Conservation (phyloP, 1,284 basidiomycete species). For the Trametes hirsuta region DNA sequence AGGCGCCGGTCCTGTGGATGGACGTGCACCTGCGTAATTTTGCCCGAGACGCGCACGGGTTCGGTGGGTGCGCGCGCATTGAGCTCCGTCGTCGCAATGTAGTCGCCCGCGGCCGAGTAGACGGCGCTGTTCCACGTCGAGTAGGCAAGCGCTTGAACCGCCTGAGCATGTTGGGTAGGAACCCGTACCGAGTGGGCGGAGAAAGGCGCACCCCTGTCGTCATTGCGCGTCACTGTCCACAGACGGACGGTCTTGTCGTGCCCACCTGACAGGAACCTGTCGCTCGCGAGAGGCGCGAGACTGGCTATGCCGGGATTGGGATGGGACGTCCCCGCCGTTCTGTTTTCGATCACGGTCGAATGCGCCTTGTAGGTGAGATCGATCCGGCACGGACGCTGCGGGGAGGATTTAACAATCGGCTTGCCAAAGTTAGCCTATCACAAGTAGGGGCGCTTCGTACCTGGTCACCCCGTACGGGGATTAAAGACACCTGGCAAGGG, state of each 20-base stretch:
- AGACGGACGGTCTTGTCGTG: conserved; percentile 44
- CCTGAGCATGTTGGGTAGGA: conserved; percentile 33
- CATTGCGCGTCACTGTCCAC: conserved; percentile 37
- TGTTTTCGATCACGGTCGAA: conserved; percentile 29
- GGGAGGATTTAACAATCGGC: conserved; percentile 10
- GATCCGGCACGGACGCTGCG: conserved; percentile 29
- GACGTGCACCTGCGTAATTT: conserved; percentile 49
- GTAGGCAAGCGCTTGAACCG: conserved; percentile 43
- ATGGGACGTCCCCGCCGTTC: conserved; percentile 20
- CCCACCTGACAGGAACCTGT: conserved; percentile 47
- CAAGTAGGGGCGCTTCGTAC: conserved; percentile 18
- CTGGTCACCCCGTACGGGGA: conserved; percentile 36
- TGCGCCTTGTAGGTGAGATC: conserved; percentile 33
- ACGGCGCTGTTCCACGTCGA: conserved; percentile 35
- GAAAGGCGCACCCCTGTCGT: conserved; percentile 6
- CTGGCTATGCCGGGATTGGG: conserved; percentile 41
- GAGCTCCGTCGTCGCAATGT: conserved; percentile 39
- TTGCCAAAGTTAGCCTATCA: conserved; percentile 5
- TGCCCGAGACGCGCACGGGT: conserved; percentile 38
- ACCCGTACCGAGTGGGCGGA: conserved; percentile 29
- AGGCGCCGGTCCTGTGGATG: conserved; percentile 46
- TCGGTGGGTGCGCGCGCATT: conserved; percentile 31
- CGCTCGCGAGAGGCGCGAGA: conserved; percentile 40
- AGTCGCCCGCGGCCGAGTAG: conserved; percentile 39
- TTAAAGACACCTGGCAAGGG: conserved; percentile 44